A percentile compares a stretch with the other conserved stretches of the same genome.
These are phyloP conservation scores for Petunia hybrid DNA, from an alignment of 305 asterid genomes.

Conservation along the genomic window DNA sequence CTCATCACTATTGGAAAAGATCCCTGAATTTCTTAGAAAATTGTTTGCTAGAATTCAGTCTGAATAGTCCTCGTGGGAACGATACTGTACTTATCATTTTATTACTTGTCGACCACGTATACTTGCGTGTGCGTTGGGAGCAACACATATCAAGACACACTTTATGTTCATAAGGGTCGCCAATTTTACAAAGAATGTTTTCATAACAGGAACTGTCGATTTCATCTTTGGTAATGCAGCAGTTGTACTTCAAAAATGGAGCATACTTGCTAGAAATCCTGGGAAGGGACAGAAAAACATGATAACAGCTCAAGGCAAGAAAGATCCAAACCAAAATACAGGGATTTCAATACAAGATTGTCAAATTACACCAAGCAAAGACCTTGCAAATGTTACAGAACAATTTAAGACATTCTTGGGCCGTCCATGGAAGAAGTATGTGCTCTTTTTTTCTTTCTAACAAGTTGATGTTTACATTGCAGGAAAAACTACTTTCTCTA, in stretches of 20 bases:
- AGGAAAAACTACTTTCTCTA: too few relatives aligned
- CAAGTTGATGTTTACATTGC: too few relatives aligned
- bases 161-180: constrained; percentile 25
- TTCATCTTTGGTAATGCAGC: constrained; percentile 36
- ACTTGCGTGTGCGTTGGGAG: too few relatives aligned
- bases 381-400: background rate
- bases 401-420: constrained; percentile 22
- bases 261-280: constrained; percentile 17
- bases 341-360: constrained; percentile 34
- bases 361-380: background rate
- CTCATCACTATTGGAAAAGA: too few relatives aligned
- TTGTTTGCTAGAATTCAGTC: too few relatives aligned
- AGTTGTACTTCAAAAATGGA: constrained; percentile 33
- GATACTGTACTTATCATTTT: too few relatives aligned
- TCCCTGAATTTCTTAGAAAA: too few relatives aligned
- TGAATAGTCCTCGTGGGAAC: too few relatives aligned
- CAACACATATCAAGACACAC: constrained; percentile 32
- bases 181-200: constrained; percentile 34
- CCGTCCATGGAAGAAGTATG: constrained; percentile 21
- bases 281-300: constrained; percentile 19
- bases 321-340: constrained; percentile 27
- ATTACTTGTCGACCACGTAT: too few relatives aligned
- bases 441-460: too few relatives aligned
- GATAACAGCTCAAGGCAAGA: constrained; percentile 33
- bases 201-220: constrained; percentile 35